phyloP scores from a whole-genome alignment of 2,329 filamentous ascomycete species.

The Trichoderma atroviride region DNA sequence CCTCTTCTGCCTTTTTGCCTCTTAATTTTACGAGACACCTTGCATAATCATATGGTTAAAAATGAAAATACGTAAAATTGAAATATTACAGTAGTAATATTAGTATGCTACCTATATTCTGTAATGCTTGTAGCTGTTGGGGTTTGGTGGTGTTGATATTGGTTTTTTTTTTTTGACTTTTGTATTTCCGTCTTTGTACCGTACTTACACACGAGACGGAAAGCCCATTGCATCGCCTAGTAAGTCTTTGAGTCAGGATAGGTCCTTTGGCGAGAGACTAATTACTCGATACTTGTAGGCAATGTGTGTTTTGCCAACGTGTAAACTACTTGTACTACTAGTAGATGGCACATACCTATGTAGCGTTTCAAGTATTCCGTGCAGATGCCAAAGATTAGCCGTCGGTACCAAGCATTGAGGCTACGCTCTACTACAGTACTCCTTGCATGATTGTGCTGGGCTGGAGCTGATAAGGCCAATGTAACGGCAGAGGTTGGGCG shows the following conservation, averaged over 20 bases:
- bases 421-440: neutral
- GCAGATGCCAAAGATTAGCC: neutral
- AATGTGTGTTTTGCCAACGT: neutral
- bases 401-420: neutral
- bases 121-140: neutral
- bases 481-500: neutral
- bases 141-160: neutral
- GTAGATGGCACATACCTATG: no score
- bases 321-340: neutral
- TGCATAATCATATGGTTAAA: neutral
- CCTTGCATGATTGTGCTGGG: neutral
- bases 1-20: neutral
- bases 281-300: neutral
- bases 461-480: slow-evolving; percentile 1
- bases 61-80: neutral
- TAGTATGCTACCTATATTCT: neutral
- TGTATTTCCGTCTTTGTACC: neutral
- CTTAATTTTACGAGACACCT: neutral
- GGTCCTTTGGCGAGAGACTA: neutral
- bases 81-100: neutral
- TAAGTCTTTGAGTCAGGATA: neutral
- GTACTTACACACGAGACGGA: neutral
- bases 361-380: neutral
- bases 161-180: neutral
- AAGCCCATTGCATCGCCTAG: no score